Percentiles rank a stretch among this genome's conserved stretches.
Conservation (phyloP, 2,329 filamentous ascomycete species). For the Eutypella sp. region DNA sequence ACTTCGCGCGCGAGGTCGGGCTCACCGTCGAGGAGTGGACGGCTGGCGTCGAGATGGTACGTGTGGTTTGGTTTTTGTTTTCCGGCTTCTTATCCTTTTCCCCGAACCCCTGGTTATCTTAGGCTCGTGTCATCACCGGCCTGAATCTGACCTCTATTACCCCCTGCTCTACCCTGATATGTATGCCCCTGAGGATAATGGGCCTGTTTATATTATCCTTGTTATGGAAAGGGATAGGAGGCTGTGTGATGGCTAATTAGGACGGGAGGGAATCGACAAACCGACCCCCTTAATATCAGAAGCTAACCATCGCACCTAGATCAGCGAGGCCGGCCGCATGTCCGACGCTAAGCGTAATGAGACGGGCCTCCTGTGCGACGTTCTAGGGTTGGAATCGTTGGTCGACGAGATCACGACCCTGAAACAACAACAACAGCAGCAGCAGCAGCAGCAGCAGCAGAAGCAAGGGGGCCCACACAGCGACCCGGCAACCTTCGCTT, state of each 20-base stretch:
- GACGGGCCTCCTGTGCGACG: slow-evolving; percentile 61
- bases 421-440: slow-evolving; percentile 35
- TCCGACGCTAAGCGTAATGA: slow-evolving; percentile 61
- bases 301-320: slow-evolving; percentile 25
- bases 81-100: not conserved
- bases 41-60: slow-evolving; percentile 56
- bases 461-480: too few species aligned
- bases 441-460: not conserved
- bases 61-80: slow-evolving; percentile 14
- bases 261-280: too few species aligned
- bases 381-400: slow-evolving; percentile 68
- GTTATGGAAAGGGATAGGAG: too few species aligned
- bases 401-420: slow-evolving; percentile 82
- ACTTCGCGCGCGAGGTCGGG: slow-evolving; percentile 75
- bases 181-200: too few species aligned
- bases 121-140: too few species aligned
- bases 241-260: too few species aligned
- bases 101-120: not conserved
- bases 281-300: not conserved
- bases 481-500: too few species aligned
- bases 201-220: too few species aligned
- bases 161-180: too few species aligned
- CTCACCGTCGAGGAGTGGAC: slow-evolving; percentile 80
- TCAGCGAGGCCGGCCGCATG: slow-evolving; percentile 64
- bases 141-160: not conserved